These are phyloP conservation scores for Alternaria postmessia DNA, from an alignment of 2,329 filamentous ascomycete species.

Conservation along the genomic window DNA sequence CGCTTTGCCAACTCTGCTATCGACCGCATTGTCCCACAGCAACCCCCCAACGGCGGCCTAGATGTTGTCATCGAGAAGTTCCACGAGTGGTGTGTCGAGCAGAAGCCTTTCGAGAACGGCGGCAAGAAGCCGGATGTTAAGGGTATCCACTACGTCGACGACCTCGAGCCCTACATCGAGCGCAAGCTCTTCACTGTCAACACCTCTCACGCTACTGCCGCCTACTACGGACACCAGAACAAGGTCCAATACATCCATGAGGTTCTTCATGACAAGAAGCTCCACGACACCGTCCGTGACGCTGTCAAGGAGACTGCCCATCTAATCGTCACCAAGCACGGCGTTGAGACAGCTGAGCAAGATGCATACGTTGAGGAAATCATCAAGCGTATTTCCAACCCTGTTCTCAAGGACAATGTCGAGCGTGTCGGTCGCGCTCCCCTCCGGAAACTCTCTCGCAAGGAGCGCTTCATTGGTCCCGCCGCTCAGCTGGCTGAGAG, in stretches of 20 bases:
- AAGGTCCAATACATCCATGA: constrained; percentile 91
- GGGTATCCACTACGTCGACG: constrained; percentile 90
- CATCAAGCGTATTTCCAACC: constrained; percentile 91
- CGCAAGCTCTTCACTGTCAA: constrained; percentile 99
- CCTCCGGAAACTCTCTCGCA: constrained; percentile 89
- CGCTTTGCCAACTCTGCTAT: constrained; percentile 98
- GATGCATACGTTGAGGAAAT: constrained; percentile 90
- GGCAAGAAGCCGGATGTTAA: constrained; percentile 76
- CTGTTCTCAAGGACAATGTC: constrained; percentile 88
- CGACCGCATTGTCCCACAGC: constrained; percentile 95
- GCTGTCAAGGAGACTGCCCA: constrained; percentile 85
- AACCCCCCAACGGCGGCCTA: constrained; percentile 79
- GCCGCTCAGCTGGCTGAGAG: constrained; percentile 87
- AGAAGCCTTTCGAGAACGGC: constrained; percentile 77
- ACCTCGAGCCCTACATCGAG: constrained; percentile 95
- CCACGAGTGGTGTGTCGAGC: constrained; percentile 98
- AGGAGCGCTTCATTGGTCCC: constrained; percentile 95
- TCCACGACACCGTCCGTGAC: constrained; percentile 79
- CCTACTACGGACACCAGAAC: constrained; percentile 90
- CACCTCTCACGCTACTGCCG: constrained; percentile 94
- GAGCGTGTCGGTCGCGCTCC: constrained; percentile 96
- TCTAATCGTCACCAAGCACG: constrained; percentile 87
- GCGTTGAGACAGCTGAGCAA: constrained; percentile 78
- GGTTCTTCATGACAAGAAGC: constrained; percentile 80
- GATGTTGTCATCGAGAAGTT: constrained; percentile 98